phyloP scores from a whole-genome alignment of 371 early-diverging fungal genomes.

The Actinomortierella wolfii region DNA sequence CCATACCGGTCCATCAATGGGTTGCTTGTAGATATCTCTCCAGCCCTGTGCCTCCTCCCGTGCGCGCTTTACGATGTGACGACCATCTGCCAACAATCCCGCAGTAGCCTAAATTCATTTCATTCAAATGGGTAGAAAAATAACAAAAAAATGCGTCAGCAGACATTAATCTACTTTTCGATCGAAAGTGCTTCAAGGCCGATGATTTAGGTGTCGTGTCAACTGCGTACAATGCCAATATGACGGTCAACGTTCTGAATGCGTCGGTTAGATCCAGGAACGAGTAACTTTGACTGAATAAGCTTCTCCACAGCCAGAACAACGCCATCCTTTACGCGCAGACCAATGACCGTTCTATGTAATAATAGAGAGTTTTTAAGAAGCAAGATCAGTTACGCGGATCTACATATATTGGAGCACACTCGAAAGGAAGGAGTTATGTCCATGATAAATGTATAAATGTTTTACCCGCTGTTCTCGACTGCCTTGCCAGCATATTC shows the following conservation, averaged over 20 bases:
- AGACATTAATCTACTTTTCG: too few relatives aligned
- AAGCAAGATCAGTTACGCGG: background rate
- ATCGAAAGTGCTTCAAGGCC: too few relatives aligned
- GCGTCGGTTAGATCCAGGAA: constrained; percentile 90
- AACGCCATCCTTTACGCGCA: constrained; percentile 94
- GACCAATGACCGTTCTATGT: constrained; percentile 88
- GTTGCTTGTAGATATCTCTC: constrained; percentile 83
- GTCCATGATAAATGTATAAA: background rate
- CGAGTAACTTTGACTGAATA: constrained; percentile 92
- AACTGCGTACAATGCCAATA: constrained; percentile 94
- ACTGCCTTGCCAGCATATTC: constrained; percentile 98
- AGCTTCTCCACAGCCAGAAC: constrained; percentile 97
- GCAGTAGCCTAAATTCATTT: constrained; percentile 73
- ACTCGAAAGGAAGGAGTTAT: background rate
- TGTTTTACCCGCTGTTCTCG: constrained; percentile 92
- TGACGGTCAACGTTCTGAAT: constrained; percentile 92
- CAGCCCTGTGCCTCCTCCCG: constrained; percentile 92
- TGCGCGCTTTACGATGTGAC: constrained; percentile 88
- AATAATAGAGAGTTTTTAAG: constrained; percentile 1
- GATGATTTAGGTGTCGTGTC: too few relatives aligned
- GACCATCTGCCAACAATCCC: constrained; percentile 95
- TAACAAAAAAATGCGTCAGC: background rate
- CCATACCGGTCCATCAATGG: constrained; percentile 82
- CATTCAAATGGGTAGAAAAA: background rate
- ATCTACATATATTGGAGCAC: too few relatives aligned